Evolutionary conservation across 805 yeast genomes (phyloP).

Genomic region (Yamadazyma sp.): DNA sequence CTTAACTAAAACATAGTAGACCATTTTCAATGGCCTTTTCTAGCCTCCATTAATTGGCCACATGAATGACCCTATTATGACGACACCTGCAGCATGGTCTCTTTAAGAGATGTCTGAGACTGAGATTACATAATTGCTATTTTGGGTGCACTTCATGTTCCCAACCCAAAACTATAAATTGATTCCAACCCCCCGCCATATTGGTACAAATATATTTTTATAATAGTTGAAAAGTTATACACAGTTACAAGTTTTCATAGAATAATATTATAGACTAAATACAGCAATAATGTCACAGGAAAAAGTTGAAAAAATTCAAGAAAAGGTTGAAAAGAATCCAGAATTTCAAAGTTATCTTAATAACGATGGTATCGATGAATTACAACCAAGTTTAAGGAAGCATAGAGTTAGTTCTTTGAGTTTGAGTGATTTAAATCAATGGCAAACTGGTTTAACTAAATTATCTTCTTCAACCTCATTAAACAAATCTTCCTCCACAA

Average conservation of each 20-base stretch:
- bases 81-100: too few relatives aligned
- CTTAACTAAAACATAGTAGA: too few relatives aligned
- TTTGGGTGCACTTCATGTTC: too few relatives aligned
- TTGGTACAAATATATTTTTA: too few relatives aligned
- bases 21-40: too few relatives aligned
- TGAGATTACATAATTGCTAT: too few relatives aligned
- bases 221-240: background rate
- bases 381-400: constrained; percentile 60
- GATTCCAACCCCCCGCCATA: background rate
- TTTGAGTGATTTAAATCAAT: constrained; percentile 61
- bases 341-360: constrained; percentile 55
- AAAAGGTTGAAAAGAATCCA: constrained; percentile 12
- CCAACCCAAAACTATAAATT: too few relatives aligned
- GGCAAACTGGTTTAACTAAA: constrained; percentile 50
- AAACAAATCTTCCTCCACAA: constrained; percentile 27
- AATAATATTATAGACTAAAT: too few relatives aligned
- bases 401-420: constrained; percentile 66
- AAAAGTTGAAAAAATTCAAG: background rate
- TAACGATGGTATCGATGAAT: constrained; percentile 69
- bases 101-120: too few relatives aligned
- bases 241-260: too few relatives aligned
- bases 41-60: too few relatives aligned
- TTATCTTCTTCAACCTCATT: constrained; percentile 35
- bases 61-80: too few relatives aligned
- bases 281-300: background rate